phyloP scores from a whole-genome alignment of 371 early-diverging fungal species.

The Zopfochytrium polystomum region DNA sequence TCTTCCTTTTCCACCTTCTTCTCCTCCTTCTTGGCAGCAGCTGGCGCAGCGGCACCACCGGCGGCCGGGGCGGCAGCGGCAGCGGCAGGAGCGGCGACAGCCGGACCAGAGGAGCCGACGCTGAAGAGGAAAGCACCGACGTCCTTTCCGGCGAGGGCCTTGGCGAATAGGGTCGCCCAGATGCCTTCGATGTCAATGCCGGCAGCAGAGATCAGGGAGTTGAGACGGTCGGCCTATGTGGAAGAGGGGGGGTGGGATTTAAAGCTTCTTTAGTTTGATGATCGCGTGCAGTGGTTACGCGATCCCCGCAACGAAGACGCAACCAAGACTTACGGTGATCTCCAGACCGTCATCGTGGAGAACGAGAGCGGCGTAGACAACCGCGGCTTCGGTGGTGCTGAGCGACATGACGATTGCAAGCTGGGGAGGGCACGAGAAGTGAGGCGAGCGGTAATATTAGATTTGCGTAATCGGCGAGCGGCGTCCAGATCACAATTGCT shows the following conservation, averaged over 20 bases:
- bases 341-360: conserved; percentile 95
- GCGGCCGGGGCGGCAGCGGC: conserved; percentile 56
- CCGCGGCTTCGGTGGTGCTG: conserved; percentile 75
- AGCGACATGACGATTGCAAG: no score
- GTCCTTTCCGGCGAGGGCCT: conserved; percentile 95
- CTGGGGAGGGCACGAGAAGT: no score
- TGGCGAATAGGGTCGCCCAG: conserved; percentile 95
- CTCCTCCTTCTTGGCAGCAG: conserved; percentile 23
- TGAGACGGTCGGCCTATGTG: conserved; percentile 90
- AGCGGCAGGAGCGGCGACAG: conserved; percentile 33
- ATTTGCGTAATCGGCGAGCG: no score
- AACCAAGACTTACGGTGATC: conserved; percentile 79
- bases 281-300: neutral
- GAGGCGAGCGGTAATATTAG: no score
- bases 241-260: no score
- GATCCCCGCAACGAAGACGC: neutral
- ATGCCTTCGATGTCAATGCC: conserved; percentile 91
- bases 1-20: conserved; percentile 42
- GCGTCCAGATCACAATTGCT: no score
- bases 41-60: conserved; percentile 61
- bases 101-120: conserved; percentile 63
- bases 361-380: conserved; percentile 96
- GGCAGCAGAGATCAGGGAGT: conserved; percentile 86
- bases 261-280: no score
- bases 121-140: conserved; percentile 85